Base-by-base conservation (phyloP, 2,329 filamentous ascomycete species). In the Cercospora janseana region DNA sequence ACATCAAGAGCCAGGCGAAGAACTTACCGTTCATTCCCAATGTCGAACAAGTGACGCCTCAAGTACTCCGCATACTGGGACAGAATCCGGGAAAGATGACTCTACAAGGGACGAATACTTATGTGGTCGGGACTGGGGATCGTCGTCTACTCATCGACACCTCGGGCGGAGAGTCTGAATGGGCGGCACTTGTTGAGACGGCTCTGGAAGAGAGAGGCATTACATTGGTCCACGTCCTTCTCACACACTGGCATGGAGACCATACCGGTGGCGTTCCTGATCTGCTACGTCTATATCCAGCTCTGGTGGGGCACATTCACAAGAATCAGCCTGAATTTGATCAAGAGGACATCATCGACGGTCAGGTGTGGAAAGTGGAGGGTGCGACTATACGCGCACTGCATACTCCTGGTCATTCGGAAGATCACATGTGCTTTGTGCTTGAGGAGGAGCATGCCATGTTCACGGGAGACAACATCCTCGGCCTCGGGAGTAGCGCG, bases 241-340 rank as follows among this genome's bases (percentile, higher is more conserved):
- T 74, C 3, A 72, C 72, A 0, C 72, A 75, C 51, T 75, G 70
- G 71, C 72, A 74, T 51, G 69, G 70, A 3, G 72, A 75, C 51
- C 72, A 75, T 47, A 69, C 70, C 1, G 70, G 69, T 2, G 72
- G 72, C 2, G 69, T 72, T 3, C 66, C 69, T 0, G 70, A 73
- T 51, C 63, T 74, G 1, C 10, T 74, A 1, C 51, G 51, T 1
- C 41, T 65, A 1, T 66, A 68, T 40, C 66, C 68, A 7, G 8
- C 63, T 15, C 46, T 71, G 4, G 12, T 34, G 3, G 20, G 50
- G 4, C 34, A 51, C 6, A 63, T 74, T 13, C 73, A 69, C 60
- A 74, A 75, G 56, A 64, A 72, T 46, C 41, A 45, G 0, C 70
- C 65, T 0, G 57, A 58, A 15, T 38, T 46, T n/a, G 55, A 46